Base-by-base conservation (phyloP, 1,139 yeast genomes). In the Meyerozyma carpophila region DNA sequence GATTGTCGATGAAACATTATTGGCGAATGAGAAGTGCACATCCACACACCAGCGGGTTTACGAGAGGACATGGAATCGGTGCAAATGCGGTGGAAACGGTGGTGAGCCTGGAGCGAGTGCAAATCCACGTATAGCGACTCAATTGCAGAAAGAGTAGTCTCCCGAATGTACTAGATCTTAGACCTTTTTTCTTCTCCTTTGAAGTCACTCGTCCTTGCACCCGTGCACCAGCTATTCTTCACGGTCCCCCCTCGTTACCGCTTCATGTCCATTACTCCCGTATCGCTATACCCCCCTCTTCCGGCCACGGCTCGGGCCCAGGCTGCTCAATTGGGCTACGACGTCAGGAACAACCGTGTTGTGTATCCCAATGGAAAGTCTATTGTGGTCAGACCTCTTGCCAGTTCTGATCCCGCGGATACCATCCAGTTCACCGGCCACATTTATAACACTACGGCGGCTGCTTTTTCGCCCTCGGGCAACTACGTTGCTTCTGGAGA, bases 401-500 rank as follows among this genome's bases (percentile, higher is more conserved):
- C 67, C 40, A 74, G 75, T 28, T 65, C 68, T 43, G 46, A 51
- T 21, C 46, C 59, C 8, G 40, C 55, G 10, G 78, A 83, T 2
- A 65, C 77, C 2, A 63, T 73, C 14, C 95, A 89, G 57, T 90
- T 85, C 65, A 77, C 79, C 10, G 83, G 79, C 42, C 98, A 93
- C 63, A 75, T 76, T 37, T 70, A 73, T 34, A 86, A 95, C 25
- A 84, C 95, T 0, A 58, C 63, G 3, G 95, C 84, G 5, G 97
- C 94, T 9, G 77, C 80, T 37, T 89, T 93, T 60, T 74, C 96
- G 1, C 96, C 98, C 2, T 82, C 91, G 11, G 98, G 98, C 1
- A 84, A 75, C 62, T 91, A 88, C 62, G 68, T 93, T 28, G 97
- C 96, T 2, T 85, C 95, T 2, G 98, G 96, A 38, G 99, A 93